Evolutionary conservation across 345 rosid genomes (phyloP).

Genomic region (Citrus maxima): DNA sequence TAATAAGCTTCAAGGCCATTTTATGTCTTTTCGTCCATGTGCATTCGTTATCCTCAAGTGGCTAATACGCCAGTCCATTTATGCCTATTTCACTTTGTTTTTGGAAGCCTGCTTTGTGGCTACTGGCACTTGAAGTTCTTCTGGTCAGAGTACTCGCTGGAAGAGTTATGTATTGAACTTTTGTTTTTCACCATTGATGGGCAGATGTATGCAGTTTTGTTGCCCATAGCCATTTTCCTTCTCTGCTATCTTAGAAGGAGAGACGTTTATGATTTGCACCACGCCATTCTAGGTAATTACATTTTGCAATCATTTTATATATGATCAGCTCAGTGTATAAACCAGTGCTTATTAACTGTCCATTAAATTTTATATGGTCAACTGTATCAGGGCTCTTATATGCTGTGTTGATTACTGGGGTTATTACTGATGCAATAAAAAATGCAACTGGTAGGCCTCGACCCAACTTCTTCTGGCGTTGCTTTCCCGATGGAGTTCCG

Average conservation of each 20-base stretch:
- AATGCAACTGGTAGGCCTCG: conserved; percentile 78
- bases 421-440: conserved; percentile 79
- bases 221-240: conserved; percentile 55
- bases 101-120: background rate
- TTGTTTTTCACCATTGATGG: conserved; percentile 14
- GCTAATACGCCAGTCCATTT: background rate
- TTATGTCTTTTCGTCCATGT: background rate
- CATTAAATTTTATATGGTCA: background rate
- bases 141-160: background rate
- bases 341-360: too few relatives aligned
- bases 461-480: conserved; percentile 95
- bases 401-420: conserved; percentile 64
- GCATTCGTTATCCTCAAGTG: background rate
- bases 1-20: background rate
- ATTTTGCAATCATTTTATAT: background rate
- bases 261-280: conserved; percentile 80
- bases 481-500: conserved; percentile 89
- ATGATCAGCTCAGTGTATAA: background rate
- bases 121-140: background rate
- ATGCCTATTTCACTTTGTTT: background rate
- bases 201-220: conserved; percentile 49
- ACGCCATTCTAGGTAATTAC: conserved; percentile 55
- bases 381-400: conserved; percentile 46
- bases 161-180: too few relatives aligned
- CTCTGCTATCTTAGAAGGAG: conserved; percentile 50